Base-by-base conservation (phyloP, 176 grass and related monocot species). In the Eleusine coracana region DNA sequence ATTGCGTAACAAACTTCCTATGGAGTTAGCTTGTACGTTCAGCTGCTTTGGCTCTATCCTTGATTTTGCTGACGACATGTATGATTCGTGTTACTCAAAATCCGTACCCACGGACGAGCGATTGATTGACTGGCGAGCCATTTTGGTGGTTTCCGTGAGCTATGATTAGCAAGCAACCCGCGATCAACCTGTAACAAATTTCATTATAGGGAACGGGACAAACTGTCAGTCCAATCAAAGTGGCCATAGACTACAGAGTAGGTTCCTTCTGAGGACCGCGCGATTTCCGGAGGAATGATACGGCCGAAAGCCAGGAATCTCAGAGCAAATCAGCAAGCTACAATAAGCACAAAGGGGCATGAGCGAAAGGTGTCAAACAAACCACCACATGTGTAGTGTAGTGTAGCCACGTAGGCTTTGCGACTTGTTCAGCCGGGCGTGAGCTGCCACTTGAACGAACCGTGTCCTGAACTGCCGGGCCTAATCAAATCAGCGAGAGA, bases 281-380 rank as follows among this genome's bases (percentile, higher is more conserved):
- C 4, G 68, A 90, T 86, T 86, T 86, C 12, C 79, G 83, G 83
- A 10, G 58, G 1, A 77, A 71, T 82, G 45, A 76, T 58, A n/a
- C 77, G 38, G 72, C 73, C 29, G 67, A 82, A 86, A 86, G 79
- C 67, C 49, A 90, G 63, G 65, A 70, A 63, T 29, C 60, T 27
- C 16, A 37, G 4, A 29, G 45, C 20, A 39, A 12, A 66, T 59
- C 4, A 49, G 10, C 40, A 39, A 17, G 64, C 48, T 38, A 21
- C 55, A 20, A 27, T 55, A 73, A 74, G 75, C 74, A 74, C 75
- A 80, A 59, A 3, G 27, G 27, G 75, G 28, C 31, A 73, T 62
- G 25, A 18, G 17, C 40, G 13, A 60, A 68, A 59, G 12, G 39
- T 17, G 49, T 29, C 54, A 42, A 79, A 72, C 49, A 15, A 80